Evolutionary conservation across 768 basidiomycete genomes (phyloP).

Genomic region (Agaricus blazei): DNA sequence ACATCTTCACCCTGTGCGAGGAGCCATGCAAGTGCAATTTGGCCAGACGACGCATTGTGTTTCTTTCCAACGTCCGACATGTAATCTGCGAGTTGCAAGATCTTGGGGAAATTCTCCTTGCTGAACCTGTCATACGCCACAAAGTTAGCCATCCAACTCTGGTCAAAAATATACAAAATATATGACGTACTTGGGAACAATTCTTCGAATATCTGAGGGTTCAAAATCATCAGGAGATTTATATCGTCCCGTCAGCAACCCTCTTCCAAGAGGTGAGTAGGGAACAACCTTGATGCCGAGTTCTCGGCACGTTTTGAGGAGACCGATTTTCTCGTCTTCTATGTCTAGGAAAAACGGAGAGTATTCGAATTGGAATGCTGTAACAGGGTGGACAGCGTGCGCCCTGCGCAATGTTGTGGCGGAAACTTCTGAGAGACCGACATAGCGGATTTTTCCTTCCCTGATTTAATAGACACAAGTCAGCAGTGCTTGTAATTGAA

Average conservation of each 20-base stretch:
- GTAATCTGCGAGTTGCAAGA: conserved; percentile 35
- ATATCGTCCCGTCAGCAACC: conserved; percentile 40
- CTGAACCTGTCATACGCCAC: conserved; percentile 1
- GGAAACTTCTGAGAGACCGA: conserved; percentile 20
- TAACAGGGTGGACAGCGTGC: conserved; percentile 42
- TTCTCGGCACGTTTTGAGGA: conserved; percentile 41
- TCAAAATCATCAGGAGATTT: conserved; percentile 35
- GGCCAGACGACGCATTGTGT: conserved; percentile 37
- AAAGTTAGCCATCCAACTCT: not conserved
- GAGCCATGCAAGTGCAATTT: conserved; percentile 47
- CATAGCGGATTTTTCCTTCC: conserved; percentile 40
- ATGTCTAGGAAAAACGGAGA: conserved; percentile 45
- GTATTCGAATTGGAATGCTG: conserved; percentile 47
- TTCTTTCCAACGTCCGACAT: conserved; percentile 31
- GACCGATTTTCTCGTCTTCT: conserved; percentile 34
- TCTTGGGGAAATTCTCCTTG: conserved; percentile 42
- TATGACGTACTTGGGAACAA: conserved; percentile 24
- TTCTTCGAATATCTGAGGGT: conserved; percentile 31
- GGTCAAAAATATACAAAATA: not conserved
- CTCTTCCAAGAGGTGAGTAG: conserved; percentile 49
- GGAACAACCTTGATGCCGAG: conserved; percentile 45
- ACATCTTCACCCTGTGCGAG: conserved; percentile 42
- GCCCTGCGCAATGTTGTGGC: conserved; percentile 31
- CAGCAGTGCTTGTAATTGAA: conserved; percentile 13
- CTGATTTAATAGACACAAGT: conserved; percentile 7